Evolutionary conservation across 1,139 yeast species (phyloP).

Genomic region (Entelexis paramagnoliae): DNA sequence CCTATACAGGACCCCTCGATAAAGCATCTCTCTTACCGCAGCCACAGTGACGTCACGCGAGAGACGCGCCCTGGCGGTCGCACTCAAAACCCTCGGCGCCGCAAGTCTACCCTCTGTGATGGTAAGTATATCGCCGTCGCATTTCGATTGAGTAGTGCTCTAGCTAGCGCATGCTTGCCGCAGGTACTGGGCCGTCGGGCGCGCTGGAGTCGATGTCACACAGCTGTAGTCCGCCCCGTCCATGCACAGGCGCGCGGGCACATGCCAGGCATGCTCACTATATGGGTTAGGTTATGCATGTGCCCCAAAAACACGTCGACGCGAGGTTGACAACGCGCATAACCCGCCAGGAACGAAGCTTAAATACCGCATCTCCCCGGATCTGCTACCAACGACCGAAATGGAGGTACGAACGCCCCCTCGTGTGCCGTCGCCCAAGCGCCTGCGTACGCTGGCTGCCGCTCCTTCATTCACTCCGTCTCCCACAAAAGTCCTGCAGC

Average conservation of each 20-base stretch:
- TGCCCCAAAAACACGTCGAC: conserved; percentile 8
- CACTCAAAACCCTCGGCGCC: background rate
- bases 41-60: background rate
- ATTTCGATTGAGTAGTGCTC: background rate
- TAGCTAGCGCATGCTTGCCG: background rate
- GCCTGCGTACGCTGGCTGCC: conserved; percentile 8
- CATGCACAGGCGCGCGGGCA: background rate
- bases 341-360: background rate
- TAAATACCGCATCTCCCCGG: background rate
- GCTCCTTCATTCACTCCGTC: conserved; percentile 11
- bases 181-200: background rate
- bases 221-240: background rate
- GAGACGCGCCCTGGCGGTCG: background rate
- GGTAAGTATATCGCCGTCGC: background rate
- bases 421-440: conserved; percentile 3
- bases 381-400: too few relatives aligned
- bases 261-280: background rate
- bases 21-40: background rate
- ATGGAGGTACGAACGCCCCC: conserved; percentile 9
- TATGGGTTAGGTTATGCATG: conserved; percentile 5
- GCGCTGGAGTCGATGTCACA: background rate
- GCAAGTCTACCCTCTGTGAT: background rate
- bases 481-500: conserved; percentile 11
- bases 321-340: conserved; percentile 2
- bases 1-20: background rate